These are phyloP conservation scores for Yamadazyma triangularis DNA, from an alignment of 1,139 yeast species.

Conservation along the genomic window DNA sequence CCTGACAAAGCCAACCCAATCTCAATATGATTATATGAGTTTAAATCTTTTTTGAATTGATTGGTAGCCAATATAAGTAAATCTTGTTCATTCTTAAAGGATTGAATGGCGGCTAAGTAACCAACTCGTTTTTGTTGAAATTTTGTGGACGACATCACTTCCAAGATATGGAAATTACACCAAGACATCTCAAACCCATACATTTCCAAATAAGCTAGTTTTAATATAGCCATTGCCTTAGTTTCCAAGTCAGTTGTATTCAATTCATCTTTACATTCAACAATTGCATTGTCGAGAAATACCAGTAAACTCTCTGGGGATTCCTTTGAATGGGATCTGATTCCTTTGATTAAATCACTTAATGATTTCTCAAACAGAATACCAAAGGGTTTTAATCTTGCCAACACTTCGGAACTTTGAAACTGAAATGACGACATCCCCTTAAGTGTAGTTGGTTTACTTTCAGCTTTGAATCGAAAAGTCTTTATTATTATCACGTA, in stretches of 20 bases:
- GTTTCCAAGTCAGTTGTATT: slow-evolving; percentile 74
- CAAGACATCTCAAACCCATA: slow-evolving; percentile 97
- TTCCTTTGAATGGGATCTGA: slow-evolving; percentile 64
- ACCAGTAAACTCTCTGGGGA: slow-evolving; percentile 71
- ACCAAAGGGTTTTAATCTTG: slow-evolving; percentile 83
- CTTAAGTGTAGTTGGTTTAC: too few species aligned
- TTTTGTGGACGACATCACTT: slow-evolving; percentile 87
- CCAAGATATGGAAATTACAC: slow-evolving; percentile 92
- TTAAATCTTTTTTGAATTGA: slow-evolving; percentile 82
- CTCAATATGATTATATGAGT: slow-evolving; percentile 61
- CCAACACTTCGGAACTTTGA: slow-evolving; percentile 53
- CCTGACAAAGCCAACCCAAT: slow-evolving; percentile 91
- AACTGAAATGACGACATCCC: slow-evolving; percentile 36
- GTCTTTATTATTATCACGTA: too few species aligned
- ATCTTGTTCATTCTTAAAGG: slow-evolving; percentile 81
- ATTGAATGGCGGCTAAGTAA: slow-evolving; percentile 90
- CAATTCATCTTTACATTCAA: slow-evolving; percentile 83
- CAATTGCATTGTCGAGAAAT: slow-evolving; percentile 68
- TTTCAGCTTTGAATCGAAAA: too few species aligned
- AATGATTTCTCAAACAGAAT: slow-evolving; percentile 78
- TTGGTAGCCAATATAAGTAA: slow-evolving; percentile 90
- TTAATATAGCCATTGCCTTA: slow-evolving; percentile 87
- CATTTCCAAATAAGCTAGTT: slow-evolving; percentile 91
- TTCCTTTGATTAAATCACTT: slow-evolving; percentile 85
- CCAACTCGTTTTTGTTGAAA: slow-evolving; percentile 97